A percentile compares a stretch with the other conserved stretches of the same genome.
Conservation (phyloP, 768 basidiomycete species). For the Kwoniella pini region DNA sequence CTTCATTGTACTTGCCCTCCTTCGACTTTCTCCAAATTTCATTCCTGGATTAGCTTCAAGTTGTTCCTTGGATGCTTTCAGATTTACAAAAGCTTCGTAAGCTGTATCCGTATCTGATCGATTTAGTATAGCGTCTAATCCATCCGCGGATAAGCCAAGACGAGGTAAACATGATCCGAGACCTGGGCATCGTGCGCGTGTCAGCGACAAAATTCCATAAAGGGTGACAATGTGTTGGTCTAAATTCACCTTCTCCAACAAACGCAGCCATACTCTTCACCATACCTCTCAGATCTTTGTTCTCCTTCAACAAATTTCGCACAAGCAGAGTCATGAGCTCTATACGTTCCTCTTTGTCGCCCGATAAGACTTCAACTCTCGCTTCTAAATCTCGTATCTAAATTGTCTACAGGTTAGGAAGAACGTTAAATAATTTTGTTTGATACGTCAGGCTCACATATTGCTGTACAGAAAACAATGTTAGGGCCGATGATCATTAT, state of each 20-base stretch:
- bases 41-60: conserved; percentile 41
- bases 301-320: conserved; percentile 83
- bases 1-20: conserved; percentile 31
- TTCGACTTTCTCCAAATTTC: conserved; percentile 24
- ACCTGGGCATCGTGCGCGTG: too few relatives aligned
- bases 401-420: conserved; percentile 9
- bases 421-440: neutral
- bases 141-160: conserved; percentile 56
- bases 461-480: conserved; percentile 16
- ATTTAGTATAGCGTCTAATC: conserved; percentile 79
- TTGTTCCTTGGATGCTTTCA: conserved; percentile 59
- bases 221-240: conserved; percentile 65
- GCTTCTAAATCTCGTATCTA: conserved; percentile 95
- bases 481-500: too few relatives aligned
- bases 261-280: conserved; percentile 74
- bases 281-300: conserved; percentile 76
- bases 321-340: conserved; percentile 79
- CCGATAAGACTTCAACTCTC: conserved; percentile 89
- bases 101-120: conserved; percentile 90
- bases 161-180: conserved; percentile 53
- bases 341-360: conserved; percentile 84
- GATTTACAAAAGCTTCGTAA: conserved; percentile 79
- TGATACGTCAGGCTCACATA: conserved; percentile 19
- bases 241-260: conserved; percentile 77
- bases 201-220: too few relatives aligned